phyloP scores from a whole-genome alignment of 495 filamentous ascomycete species.

The Xylaria cubensis region DNA sequence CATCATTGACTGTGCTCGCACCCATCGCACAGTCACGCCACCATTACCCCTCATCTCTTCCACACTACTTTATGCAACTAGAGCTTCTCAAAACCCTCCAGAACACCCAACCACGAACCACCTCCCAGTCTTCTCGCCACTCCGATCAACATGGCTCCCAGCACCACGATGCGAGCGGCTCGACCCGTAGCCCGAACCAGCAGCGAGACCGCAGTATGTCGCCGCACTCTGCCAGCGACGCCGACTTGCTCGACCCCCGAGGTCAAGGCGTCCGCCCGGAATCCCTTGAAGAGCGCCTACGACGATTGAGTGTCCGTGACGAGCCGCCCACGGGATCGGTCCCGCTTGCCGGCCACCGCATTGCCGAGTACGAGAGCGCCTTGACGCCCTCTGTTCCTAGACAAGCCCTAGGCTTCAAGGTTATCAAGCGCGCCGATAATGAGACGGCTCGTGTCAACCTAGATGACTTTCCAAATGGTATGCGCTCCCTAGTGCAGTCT shows the following conservation, averaged over 20 bases:
- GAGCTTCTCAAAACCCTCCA: conserved; percentile 69
- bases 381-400: conserved; percentile 50
- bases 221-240: conserved; percentile 36
- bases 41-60: conserved; percentile 42
- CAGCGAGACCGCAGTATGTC: conserved; percentile 36
- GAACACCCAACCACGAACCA: conserved; percentile 55
- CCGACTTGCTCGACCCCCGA: conserved; percentile 24
- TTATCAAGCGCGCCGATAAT: conserved; percentile 60
- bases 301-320: conserved; percentile 49
- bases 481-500: conserved; percentile 33
- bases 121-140: conserved; percentile 47
- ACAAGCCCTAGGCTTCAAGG: conserved; percentile 64
- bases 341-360: conserved; percentile 57
- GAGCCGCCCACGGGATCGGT: conserved; percentile 41
- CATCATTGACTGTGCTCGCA: conserved; percentile 45
- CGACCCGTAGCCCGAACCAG: conserved; percentile 38
- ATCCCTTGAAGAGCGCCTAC: conserved; percentile 47
- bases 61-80: conserved; percentile 85
- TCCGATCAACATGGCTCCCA: conserved; percentile 78
- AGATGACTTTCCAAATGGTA: conserved; percentile 82
- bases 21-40: conserved; percentile 70
- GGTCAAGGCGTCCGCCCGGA: conserved; percentile 41
- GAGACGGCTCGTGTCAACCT: conserved; percentile 58
- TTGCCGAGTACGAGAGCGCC: conserved; percentile 77
- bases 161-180: conserved; percentile 55